Evolutionary conservation across 2,329 filamentous ascomycete species (phyloP).

Genomic region (Fusarium sp.): DNA sequence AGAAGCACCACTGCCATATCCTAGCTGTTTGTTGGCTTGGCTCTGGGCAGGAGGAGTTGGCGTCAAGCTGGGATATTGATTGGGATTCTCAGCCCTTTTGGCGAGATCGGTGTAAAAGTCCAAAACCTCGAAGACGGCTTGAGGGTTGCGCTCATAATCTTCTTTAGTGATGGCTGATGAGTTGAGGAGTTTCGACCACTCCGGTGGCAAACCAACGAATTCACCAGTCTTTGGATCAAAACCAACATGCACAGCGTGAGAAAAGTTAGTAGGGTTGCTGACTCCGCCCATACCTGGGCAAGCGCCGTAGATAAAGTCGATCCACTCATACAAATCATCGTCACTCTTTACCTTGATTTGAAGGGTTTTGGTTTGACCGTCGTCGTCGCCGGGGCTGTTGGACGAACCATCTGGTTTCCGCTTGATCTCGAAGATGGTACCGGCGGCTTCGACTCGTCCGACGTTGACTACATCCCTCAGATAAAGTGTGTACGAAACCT

Average conservation of each 20-base stretch:
- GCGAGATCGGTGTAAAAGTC: slow-evolving; percentile 88
- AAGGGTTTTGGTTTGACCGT: slow-evolving; percentile 82
- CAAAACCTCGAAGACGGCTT: slow-evolving; percentile 82
- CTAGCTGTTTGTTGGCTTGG: slow-evolving; percentile 70
- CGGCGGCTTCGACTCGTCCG: slow-evolving; percentile 87
- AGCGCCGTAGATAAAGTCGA: slow-evolving; percentile 95
- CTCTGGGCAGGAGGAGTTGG: slow-evolving; percentile 69
- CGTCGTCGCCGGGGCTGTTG: slow-evolving; percentile 78
- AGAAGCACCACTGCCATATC: slow-evolving; percentile 63
- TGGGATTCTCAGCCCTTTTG: slow-evolving; percentile 76
- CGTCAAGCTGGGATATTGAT: slow-evolving; percentile 72
- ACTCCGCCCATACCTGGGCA: slow-evolving; percentile 98
- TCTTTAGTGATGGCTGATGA: slow-evolving; percentile 98
- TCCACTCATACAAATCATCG: slow-evolving; percentile 98
- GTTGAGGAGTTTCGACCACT: slow-evolving; percentile 97
- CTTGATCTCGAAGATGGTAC: slow-evolving; percentile 94
- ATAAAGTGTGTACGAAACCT: slow-evolving; percentile 84
- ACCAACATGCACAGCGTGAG: slow-evolving; percentile 94
- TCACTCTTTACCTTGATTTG: slow-evolving; percentile 95
- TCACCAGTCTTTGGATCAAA: slow-evolving; percentile 96
- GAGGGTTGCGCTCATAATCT: slow-evolving; percentile 96
- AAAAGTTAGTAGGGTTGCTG: slow-evolving; percentile 98
- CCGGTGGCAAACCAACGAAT: slow-evolving; percentile 91
- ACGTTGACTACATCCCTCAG: slow-evolving; percentile 91
- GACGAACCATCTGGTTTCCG: slow-evolving; percentile 74